Evolutionary conservation across 2,329 filamentous ascomycete genomes (phyloP).

Genomic region (Colletotrichum noveboracense): DNA sequence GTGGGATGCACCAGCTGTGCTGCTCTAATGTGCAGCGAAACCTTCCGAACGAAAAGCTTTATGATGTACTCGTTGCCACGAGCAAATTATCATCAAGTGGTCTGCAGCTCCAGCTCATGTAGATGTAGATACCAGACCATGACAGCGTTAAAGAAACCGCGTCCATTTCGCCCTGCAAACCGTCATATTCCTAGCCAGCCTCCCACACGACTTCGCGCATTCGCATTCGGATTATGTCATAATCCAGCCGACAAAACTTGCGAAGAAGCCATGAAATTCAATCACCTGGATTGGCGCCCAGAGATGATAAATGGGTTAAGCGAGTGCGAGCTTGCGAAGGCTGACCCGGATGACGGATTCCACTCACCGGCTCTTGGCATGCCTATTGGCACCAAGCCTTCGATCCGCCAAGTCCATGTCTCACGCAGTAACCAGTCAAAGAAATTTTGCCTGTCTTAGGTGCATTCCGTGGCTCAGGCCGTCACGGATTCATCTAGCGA

Average conservation of each 20-base stretch:
- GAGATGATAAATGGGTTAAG: slow-evolving; percentile 34
- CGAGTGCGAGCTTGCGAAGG: not conserved
- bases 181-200: not conserved
- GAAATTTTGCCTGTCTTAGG: not conserved
- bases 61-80: not conserved
- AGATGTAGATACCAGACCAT: not conserved
- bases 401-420: not conserved
- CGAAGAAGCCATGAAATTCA: not conserved
- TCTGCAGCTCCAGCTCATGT: not conserved
- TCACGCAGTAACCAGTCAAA: not conserved
- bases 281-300: slow-evolving; percentile 22
- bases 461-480: not conserved
- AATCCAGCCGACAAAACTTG: not conserved
- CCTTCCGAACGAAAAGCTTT: not conserved
- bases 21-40: not conserved
- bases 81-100: not conserved
- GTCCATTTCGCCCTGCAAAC: not conserved
- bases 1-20: not conserved
- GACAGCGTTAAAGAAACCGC: not conserved
- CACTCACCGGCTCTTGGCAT: not conserved
- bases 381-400: not conserved
- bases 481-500: not conserved
- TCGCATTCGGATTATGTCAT: not conserved
- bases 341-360: not conserved
- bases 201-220: not conserved